A percentile compares a stretch with the other conserved stretches of the same genome.
Conservation (phyloP, 768 basidiomycete genomes). For the Grammothele lineata region DNA sequence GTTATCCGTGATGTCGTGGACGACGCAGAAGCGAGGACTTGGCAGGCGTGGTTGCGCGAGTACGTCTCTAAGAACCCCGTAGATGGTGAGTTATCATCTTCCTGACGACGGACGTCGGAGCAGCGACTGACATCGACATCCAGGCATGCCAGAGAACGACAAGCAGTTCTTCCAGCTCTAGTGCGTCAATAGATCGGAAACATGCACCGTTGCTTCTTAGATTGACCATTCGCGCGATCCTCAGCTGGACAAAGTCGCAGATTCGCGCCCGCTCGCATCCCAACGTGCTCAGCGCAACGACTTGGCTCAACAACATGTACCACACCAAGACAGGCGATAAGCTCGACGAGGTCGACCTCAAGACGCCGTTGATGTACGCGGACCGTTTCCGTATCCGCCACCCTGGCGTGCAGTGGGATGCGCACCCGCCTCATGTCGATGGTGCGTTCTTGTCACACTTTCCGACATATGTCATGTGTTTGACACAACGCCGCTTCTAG, state of each 20-base stretch:
- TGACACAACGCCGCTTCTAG: conserved; percentile 29
- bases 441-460: conserved; percentile 19
- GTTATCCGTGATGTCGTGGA: conserved; percentile 61
- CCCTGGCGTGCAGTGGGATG: conserved; percentile 54
- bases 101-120: neutral
- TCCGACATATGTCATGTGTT: no score
- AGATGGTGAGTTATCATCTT: conserved; percentile 44
- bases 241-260: conserved; percentile 49
- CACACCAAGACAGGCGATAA: conserved; percentile 34
- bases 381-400: conserved; percentile 73
- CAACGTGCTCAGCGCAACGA: conserved; percentile 51
- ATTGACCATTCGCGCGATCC: no score
- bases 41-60: conserved; percentile 53
- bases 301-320: conserved; percentile 66
- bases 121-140: no score
- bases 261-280: conserved; percentile 69
- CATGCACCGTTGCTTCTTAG: no score
- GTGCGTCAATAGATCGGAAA: no score
- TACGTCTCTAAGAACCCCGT: conserved; percentile 57
- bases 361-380: conserved; percentile 62
- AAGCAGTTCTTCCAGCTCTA: conserved; percentile 76
- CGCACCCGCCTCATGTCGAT: conserved; percentile 52
- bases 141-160: conserved; percentile 51
- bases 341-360: conserved; percentile 53
- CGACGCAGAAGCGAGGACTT: conserved; percentile 47